Base-by-base conservation (phyloP, 2,329 filamentous ascomycete genomes). In the Fusarium napiforme region DNA sequence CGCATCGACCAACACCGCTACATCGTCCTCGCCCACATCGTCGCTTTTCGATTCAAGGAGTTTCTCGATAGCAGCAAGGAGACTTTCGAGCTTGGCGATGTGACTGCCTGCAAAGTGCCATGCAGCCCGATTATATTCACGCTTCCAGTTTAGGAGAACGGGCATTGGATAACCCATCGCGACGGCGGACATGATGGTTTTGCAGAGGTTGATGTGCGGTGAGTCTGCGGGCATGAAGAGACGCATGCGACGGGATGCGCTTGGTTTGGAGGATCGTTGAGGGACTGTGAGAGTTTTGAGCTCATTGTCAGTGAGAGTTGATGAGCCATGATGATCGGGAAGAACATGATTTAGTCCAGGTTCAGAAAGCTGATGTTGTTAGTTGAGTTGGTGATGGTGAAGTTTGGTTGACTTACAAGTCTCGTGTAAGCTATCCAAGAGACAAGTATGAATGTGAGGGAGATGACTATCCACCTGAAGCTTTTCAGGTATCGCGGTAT, bases 61-160 rank as follows among this genome's bases (percentile, higher is more conserved):
- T 1, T 75, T 74, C 37, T 81, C 75, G 14, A 82, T 78, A 23
- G 74, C 79, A 3, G 73, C 76, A 0, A 82, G 69, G 6, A 82
- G 69, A 39, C 80, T 79, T 58, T 83, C 81, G 15, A 84, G 77
- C 55, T 83, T 83, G 52, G 82, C 82, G 52, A 82, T 82, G 37
- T 82, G 82, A 49, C 80, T 82, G n/a, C 82, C 82, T 4, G 74
- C 76, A 67, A 83, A 81, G 37, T 83, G 81, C 81, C 81, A 83
- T 15, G 78, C 68, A 1, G 80, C 81, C 0, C 79, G 74, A 59
- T 83, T 82, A 60, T 81, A 83, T 50, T 83, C 82, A 56, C 80
- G 76, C 7, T 78, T 61, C 82, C 82, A 84, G 77, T 83, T 83
- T 2, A 84, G 69, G 7, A 83, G 71, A 3, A 77, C 80, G 0